Conservation (phyloP, 208 protist genomes). For the Acanthamoeba sp. region DNA sequence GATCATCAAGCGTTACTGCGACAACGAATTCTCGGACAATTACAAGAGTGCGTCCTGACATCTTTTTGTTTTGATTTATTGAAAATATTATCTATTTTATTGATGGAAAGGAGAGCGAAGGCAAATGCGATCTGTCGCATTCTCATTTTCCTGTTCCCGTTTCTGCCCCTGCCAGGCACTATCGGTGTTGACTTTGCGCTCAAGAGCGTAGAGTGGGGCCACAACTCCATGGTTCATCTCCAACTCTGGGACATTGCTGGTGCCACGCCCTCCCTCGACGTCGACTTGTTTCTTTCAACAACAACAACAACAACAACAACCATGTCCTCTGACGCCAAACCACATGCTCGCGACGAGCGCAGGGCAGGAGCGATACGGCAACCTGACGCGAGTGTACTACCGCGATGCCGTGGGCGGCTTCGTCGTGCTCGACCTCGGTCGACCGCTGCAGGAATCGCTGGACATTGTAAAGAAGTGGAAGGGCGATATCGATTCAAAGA, state of each 20-base stretch:
- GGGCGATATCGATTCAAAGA: constrained; percentile 88
- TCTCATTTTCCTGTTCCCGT: neutral
- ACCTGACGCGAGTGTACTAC: constrained; percentile 90
- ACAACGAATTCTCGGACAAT: constrained; percentile 76
- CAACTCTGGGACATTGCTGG: constrained; percentile 85
- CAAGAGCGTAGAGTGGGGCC: constrained; percentile 86
- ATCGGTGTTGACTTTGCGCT: constrained; percentile 90
- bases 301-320: too few relatives aligned
- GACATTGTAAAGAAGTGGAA: constrained; percentile 90
- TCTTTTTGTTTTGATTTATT: too few relatives aligned
- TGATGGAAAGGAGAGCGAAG: too few relatives aligned
- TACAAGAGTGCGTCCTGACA: neutral
- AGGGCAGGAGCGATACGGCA: constrained; percentile 89
- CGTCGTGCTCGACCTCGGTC: constrained; percentile 90
- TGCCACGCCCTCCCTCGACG: too few relatives aligned
- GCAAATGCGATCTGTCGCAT: too few relatives aligned
- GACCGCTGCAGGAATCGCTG: constrained; percentile 80
- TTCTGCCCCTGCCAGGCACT: constrained; percentile 34
- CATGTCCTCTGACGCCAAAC: too few relatives aligned
- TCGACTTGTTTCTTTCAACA: too few relatives aligned
- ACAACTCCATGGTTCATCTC: constrained; percentile 83
- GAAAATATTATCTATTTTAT: too few relatives aligned
- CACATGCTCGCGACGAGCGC: too few relatives aligned
- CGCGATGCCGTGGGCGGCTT: constrained; percentile 90
- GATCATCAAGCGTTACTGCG: constrained; percentile 80